Percentiles rank a stretch among this genome's conserved stretches.
Evolutionary conservation across 2,329 filamentous ascomycete genomes (phyloP).

Genomic region (Aureobasidium sp.): DNA sequence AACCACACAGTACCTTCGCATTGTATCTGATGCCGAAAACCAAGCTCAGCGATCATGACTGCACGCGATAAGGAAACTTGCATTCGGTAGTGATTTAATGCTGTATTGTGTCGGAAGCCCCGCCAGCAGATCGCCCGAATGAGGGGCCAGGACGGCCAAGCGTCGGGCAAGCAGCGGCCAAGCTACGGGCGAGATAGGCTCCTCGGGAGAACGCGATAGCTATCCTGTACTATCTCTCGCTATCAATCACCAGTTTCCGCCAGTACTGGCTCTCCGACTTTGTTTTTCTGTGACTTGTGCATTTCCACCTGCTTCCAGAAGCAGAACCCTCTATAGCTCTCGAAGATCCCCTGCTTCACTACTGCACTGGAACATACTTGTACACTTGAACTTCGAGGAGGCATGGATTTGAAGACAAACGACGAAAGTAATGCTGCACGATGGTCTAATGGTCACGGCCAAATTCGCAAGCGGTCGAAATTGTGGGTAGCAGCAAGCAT

Average conservation of each 20-base stretch:
- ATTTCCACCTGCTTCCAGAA: no score
- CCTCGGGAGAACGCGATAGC: not conserved
- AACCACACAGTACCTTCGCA: not conserved
- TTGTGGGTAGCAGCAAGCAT: not conserved
- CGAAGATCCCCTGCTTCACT: no score
- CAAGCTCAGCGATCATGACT: no score
- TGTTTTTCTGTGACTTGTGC: no score
- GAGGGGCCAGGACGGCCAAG: not conserved
- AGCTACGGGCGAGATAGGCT: not conserved
- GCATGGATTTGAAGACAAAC: not conserved
- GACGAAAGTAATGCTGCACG: no score
- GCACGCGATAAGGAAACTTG: no score
- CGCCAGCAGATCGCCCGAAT: not conserved
- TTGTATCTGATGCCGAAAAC: not conserved
- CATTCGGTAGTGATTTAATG: no score
- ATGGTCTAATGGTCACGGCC: not conserved
- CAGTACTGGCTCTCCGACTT: no score
- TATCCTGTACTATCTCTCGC: not conserved
- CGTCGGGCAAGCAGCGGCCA: not conserved
- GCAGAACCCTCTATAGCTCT: no score
- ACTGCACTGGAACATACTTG: no score
- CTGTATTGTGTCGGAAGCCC: not conserved
- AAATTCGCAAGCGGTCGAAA: not conserved
- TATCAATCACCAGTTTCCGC: not conserved
- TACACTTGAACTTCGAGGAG: not conserved